phyloP scores from a whole-genome alignment of 2,329 filamentous ascomycete genomes.

The Colletotrichum echinochloae region DNA sequence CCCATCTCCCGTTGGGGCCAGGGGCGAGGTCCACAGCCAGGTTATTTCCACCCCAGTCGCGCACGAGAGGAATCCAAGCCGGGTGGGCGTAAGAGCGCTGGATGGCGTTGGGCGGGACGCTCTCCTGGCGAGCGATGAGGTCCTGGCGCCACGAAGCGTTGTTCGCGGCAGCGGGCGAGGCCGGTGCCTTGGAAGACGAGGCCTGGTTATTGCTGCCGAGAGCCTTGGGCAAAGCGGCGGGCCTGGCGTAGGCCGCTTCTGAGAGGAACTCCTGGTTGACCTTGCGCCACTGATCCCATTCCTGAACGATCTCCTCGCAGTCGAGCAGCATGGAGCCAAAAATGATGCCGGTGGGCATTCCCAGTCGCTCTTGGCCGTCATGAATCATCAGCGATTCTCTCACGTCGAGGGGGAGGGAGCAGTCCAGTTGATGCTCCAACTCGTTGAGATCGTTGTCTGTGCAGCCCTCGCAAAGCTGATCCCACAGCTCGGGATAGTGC shows the following conservation, averaged over 20 bases:
- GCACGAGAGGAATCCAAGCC: slow-evolving; percentile 93
- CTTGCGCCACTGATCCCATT: slow-evolving; percentile 95
- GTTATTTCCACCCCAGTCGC: slow-evolving; percentile 99
- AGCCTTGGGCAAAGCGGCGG: slow-evolving; percentile 76
- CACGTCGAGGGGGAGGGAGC: slow-evolving; percentile 91
- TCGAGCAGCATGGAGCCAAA: slow-evolving; percentile 96
- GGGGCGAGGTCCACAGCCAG: slow-evolving; percentile 93
- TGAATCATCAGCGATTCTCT: slow-evolving; percentile 91
- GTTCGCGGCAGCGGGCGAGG: slow-evolving; percentile 59
- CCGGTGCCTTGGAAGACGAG: slow-evolving; percentile 74
- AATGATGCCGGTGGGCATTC: slow-evolving; percentile 89
- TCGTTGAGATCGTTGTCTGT: slow-evolving; percentile 97
- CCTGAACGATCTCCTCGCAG: slow-evolving; percentile 97
- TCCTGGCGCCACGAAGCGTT: slow-evolving; percentile 86
- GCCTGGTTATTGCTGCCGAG: slow-evolving; percentile 75
- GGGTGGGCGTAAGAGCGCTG: slow-evolving; percentile 95
- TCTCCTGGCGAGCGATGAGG: slow-evolving; percentile 85
- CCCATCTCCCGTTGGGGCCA: slow-evolving; percentile 91
- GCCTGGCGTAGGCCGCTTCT: slow-evolving; percentile 67
- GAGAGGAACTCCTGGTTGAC: slow-evolving; percentile 92
- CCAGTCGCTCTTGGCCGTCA: slow-evolving; percentile 97
- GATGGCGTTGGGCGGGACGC: slow-evolving; percentile 85
- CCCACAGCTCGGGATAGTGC: slow-evolving; percentile 93
- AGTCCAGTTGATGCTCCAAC: slow-evolving; percentile 94
- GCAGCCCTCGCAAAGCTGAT: slow-evolving; percentile 92